Percentiles rank a stretch among this genome's conserved stretches.
Conservation (phyloP, 768 basidiomycete species). For the Boletus fagicola region DNA sequence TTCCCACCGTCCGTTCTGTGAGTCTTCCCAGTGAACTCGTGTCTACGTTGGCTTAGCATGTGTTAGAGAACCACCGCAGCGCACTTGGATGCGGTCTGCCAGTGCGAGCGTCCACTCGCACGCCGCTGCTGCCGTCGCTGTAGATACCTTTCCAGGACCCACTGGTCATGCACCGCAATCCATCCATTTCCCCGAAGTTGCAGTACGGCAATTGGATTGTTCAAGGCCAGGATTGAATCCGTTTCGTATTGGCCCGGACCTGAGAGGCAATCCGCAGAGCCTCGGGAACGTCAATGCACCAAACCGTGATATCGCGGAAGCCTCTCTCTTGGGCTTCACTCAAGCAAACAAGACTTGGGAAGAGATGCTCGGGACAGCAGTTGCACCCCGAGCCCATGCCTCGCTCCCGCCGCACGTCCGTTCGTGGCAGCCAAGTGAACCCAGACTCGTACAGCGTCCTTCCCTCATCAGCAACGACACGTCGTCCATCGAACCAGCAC, state of each 20-base stretch:
- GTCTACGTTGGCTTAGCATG: not conserved
- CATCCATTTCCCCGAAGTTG: not conserved
- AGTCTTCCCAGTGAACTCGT: too few relatives aligned
- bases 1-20: too few relatives aligned
- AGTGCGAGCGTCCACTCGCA: not conserved
- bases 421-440: not conserved
- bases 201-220: not conserved
- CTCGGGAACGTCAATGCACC: not conserved
- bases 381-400: not conserved
- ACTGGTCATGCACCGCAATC: not conserved
- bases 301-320: not conserved
- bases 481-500: not conserved
- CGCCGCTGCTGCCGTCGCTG: not conserved
- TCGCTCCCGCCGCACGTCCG: not conserved
- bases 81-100: not conserved
- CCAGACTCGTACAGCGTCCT: not conserved
- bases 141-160: not conserved
- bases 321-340: not conserved
- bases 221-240: not conserved
- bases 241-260: not conserved
- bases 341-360: slow-evolving; percentile 11
- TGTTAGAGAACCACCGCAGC: slow-evolving; percentile 1
- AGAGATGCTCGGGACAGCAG: not conserved
- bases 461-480: not conserved
- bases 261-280: not conserved